Conservation (phyloP, 257 asterid genomes). For the Solanum etuberosum region DNA sequence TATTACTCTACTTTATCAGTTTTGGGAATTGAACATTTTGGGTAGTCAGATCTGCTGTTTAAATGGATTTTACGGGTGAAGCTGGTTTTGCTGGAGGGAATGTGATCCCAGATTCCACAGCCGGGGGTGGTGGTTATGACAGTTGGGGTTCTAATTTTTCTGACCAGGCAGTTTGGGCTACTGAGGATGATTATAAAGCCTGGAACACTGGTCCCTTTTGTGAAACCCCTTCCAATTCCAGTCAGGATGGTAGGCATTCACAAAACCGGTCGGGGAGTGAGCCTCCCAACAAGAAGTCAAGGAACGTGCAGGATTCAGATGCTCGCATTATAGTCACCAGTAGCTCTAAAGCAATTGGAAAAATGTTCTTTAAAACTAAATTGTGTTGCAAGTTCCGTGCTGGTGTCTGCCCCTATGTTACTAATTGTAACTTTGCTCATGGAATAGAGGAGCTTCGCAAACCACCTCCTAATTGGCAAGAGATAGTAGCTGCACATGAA, state of each 20-base stretch:
- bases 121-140: conserved; percentile 18
- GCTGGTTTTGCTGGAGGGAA: neutral
- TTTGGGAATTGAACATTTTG: neutral
- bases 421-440: conserved; percentile 72
- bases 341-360: conserved; percentile 59
- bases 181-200: conserved; percentile 50
- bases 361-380: conserved; percentile 67
- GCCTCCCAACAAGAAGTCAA: conserved; percentile 41
- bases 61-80: neutral
- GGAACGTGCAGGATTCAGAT: conserved; percentile 41
- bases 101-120: neutral
- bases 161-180: conserved; percentile 62
- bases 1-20: neutral
- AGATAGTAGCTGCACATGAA: conserved; percentile 60
- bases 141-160: conserved; percentile 41
- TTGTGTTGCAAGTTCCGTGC: conserved; percentile 68
- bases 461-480: conserved; percentile 85
- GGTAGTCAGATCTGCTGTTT: neutral
- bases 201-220: conserved; percentile 46
- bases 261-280: conserved; percentile 42
- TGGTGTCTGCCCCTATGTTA: conserved; percentile 66
- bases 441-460: conserved; percentile 52
- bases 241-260: conserved; percentile 41
- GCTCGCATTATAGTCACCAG: conserved; percentile 12
- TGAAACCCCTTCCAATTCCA: conserved; percentile 30